Conservation (phyloP, 148 eudicot species). For the Chenopodium album region DNA sequence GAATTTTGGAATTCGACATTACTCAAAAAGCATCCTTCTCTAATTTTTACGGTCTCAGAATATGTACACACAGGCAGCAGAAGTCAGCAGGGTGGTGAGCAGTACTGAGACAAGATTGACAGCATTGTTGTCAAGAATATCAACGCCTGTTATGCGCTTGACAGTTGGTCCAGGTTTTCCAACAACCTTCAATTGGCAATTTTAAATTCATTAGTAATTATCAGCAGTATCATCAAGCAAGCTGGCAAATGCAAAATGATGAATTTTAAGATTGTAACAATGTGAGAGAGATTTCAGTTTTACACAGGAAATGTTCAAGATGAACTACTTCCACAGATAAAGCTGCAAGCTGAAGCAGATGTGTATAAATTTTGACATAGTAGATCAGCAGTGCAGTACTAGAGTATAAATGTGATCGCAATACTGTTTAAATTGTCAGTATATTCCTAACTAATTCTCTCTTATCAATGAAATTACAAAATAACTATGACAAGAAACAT, state of each 20-base stretch:
- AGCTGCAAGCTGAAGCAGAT: background rate
- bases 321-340: background rate
- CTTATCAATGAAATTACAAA: background rate
- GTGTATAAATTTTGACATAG: background rate
- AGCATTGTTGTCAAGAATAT: conserved; percentile 43
- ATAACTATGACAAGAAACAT: background rate
- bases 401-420: too few species aligned
- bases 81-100: conserved; percentile 38
- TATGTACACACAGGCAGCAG: conserved; percentile 32
- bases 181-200: conserved; percentile 35
- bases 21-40: background rate
- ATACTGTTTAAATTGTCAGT: background rate
- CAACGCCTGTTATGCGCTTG: conserved; percentile 38
- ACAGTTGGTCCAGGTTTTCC: conserved; percentile 49
- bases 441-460: too few species aligned
- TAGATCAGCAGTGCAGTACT: background rate
- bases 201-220: background rate
- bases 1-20: background rate
- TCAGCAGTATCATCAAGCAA: background rate
- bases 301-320: background rate
- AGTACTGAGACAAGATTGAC: conserved; percentile 41
- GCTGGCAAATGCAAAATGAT: background rate
- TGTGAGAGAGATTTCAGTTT: background rate
- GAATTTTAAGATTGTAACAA: background rate
- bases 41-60: conserved; percentile 26